Conservation (phyloP, 2,329 filamentous ascomycete genomes). For the Epicoccum sorghinum region DNA sequence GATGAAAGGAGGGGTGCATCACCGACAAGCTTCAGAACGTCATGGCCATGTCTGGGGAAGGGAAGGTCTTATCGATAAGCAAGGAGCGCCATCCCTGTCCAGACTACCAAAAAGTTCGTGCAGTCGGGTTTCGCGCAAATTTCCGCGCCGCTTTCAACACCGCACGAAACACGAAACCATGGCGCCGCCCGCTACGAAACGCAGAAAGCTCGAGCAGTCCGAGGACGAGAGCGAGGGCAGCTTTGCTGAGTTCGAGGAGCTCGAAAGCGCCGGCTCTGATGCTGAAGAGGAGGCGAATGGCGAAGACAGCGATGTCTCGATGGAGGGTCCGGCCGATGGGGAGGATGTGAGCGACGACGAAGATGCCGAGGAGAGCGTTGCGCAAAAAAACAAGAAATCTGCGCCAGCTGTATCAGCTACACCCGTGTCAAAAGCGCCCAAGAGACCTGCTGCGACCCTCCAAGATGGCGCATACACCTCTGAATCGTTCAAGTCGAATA, state of each 20-base stretch:
- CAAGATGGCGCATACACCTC: slow-evolving; percentile 53
- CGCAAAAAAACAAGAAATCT: slow-evolving; percentile 11
- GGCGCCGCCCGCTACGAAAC: slow-evolving; percentile 50
- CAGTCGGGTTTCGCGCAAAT: slow-evolving; percentile 8
- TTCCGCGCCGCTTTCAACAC: slow-evolving; percentile 19
- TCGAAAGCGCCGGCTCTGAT: slow-evolving; percentile 22
- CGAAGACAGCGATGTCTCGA: slow-evolving; percentile 22
- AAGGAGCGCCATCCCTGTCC: neutral
- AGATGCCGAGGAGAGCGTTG: slow-evolving; percentile 25
- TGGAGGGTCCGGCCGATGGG: slow-evolving; percentile 22
- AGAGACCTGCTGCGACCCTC: slow-evolving; percentile 31
- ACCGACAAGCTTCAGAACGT: slow-evolving; percentile 10
- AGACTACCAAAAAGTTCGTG: neutral
- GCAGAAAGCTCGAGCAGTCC: slow-evolving; percentile 55
- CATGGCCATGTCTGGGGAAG: slow-evolving; percentile 14
- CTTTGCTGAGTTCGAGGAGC: slow-evolving; percentile 31
- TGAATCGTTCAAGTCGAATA: slow-evolving; percentile 67
- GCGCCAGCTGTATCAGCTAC: slow-evolving; percentile 8
- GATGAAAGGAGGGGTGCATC: slow-evolving; percentile 19
- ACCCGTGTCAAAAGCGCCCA: slow-evolving; percentile 21
- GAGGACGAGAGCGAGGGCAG: slow-evolving; percentile 37
- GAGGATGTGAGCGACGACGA: slow-evolving; percentile 21
- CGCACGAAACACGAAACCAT: slow-evolving; percentile 28
- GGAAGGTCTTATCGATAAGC: slow-evolving; percentile 29
- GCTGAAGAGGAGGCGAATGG: slow-evolving; percentile 15